Percentiles rank a stretch among this genome's conserved stretches.
Evolutionary conservation across 768 basidiomycete genomes (phyloP).

Genomic region (Clavulina sp.): DNA sequence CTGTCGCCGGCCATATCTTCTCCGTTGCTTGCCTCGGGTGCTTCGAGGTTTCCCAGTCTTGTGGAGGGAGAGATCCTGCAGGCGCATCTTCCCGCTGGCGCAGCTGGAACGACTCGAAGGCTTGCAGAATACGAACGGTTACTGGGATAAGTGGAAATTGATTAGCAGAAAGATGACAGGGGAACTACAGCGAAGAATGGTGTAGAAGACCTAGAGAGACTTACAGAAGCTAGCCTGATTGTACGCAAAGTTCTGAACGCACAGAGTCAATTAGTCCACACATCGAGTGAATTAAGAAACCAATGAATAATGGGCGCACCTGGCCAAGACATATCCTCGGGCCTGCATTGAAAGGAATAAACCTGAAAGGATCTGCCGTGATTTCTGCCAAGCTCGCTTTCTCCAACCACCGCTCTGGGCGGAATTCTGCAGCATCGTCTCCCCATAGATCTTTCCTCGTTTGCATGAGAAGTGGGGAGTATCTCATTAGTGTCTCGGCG

Average conservation of each 20-base stretch:
- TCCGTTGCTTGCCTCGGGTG: not conserved
- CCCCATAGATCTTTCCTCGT: conserved; percentile 19
- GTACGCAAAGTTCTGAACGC: conserved; percentile 9
- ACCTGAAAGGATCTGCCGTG: conserved; percentile 2
- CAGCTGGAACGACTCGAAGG: not conserved
- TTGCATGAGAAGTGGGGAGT: conserved; percentile 13
- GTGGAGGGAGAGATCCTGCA: not conserved
- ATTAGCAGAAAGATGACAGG: no score
- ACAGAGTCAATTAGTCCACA: not conserved
- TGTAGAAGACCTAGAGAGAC: no score
- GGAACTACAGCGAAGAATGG: no score
- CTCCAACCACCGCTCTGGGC: conserved; percentile 19
- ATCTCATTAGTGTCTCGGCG: not conserved
- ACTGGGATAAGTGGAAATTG: not conserved
- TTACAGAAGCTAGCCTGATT: conserved; percentile 5
- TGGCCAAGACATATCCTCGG: conserved; percentile 9
- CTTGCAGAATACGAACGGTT: conserved; percentile 5
- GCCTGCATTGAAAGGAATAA: not conserved
- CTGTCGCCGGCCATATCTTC: conserved; percentile 2
- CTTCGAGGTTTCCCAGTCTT: conserved; percentile 6
- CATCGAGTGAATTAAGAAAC: not conserved
- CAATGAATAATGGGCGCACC: conserved; percentile 2
- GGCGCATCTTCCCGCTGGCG: conserved; percentile 4
- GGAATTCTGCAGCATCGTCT: conserved; percentile 18
- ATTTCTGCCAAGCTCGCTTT: conserved; percentile 21